Evolutionary conservation across 2,329 filamentous ascomycete species (phyloP), one percentile per base, ranked within the genome.

Genomic region (Botryosphaeria dothidea): DNA sequence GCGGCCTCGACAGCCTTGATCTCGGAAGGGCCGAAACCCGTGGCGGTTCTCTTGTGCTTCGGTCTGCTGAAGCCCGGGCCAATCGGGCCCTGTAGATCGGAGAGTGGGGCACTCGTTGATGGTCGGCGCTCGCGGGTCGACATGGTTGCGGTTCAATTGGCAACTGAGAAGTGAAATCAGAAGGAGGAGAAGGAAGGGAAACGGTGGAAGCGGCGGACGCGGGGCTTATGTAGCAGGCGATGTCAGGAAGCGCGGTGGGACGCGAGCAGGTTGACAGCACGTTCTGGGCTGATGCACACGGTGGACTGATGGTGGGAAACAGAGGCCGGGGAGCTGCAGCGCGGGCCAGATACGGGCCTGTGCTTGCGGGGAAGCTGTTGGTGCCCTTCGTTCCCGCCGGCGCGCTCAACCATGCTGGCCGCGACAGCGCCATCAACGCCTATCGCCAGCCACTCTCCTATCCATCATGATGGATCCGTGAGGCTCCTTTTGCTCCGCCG

Each of bases 21-120:
- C 76, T 99, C 95, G 38, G 87, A 84, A 29, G 93, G 86, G 36
- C 93, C 93, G 75, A 98, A 95, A 8, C 95, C 95, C 9, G 95
- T 99, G 70, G 92, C 91, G n/a, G 94, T 98, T 71, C 95, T 88
- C 84, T 92, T 97, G 83, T 99, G 95, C 82, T 98, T 99, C 51
- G 95, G 95, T 67, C 95, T 88, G 80, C 91, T 89, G 76, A 96
- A 94, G 46, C 89, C 90, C 45, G 93, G 92, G n/a, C 90, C 90
- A 65, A 97, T 88, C 19, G 92, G 90, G 69, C 93, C 93, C 78
- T 92, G 85, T 68, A 98, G 89, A 75, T 97, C 92, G 69, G 91
- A 87, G 71, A 97, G 89, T 52, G 93, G 93, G 71, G 92, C 92
- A 69, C 90, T 88, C 65, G 86, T 90, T 21, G 92, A 96, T 66